Evolutionary conservation across 495 filamentous ascomycete genomes (phyloP).

Genomic region (Ramalina intermedia): DNA sequence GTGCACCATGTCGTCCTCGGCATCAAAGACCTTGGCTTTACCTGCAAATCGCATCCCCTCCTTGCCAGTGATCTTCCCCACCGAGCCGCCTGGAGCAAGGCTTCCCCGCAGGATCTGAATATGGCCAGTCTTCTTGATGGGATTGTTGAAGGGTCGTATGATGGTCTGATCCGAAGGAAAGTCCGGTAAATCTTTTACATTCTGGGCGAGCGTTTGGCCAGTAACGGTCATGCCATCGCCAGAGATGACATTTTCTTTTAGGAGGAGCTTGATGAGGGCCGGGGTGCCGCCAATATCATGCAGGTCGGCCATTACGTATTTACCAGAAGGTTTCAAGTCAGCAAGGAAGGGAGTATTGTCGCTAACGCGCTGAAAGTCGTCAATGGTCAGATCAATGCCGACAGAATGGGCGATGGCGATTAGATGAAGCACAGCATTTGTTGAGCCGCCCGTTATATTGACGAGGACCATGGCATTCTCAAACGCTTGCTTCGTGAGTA

Average conservation of each 20-base stretch:
- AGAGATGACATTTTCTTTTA: conserved; percentile 79
- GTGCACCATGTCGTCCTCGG: conserved; percentile 64
- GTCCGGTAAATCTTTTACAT: conserved; percentile 60
- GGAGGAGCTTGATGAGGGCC: conserved; percentile 75
- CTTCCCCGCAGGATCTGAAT: conserved; percentile 92
- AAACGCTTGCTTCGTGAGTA: conserved; percentile 81
- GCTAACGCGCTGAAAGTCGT: conserved; percentile 92
- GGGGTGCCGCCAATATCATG: conserved; percentile 86
- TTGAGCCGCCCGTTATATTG: conserved; percentile 90
- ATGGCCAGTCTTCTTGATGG: conserved; percentile 88
- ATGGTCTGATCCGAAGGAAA: conserved; percentile 79
- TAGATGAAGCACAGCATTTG: conserved; percentile 91
- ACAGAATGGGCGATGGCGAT: conserved; percentile 94
- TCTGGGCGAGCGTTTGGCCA: conserved; percentile 84
- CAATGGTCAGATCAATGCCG: conserved; percentile 84
- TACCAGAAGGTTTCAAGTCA: conserved; percentile 92
- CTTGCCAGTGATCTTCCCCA: conserved; percentile 98
- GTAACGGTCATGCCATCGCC: conserved; percentile 86
- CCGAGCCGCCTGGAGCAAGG: conserved; percentile 78
- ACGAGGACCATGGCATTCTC: conserved; percentile 95
- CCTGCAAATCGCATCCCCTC: conserved; percentile 83
- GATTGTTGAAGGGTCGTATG: conserved; percentile 80
- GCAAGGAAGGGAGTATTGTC: conserved; percentile 87
- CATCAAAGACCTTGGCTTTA: conserved; percentile 76
- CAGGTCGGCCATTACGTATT: conserved; percentile 91